phyloP scores from a whole-genome alignment of 371 early-diverging fungal species.

The Mortierella sp. region DNA sequence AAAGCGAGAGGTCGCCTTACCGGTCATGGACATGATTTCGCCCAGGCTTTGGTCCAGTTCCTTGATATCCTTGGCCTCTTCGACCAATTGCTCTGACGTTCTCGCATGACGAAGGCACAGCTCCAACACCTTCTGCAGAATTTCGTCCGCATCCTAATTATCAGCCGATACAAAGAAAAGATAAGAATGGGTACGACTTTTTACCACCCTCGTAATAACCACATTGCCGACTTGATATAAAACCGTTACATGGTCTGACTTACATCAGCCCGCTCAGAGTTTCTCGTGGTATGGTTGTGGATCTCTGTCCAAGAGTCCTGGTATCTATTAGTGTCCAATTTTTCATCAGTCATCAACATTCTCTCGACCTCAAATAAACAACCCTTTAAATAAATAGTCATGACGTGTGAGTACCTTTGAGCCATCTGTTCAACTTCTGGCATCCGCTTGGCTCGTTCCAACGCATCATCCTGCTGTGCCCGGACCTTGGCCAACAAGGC shows the following conservation, averaged over 20 bases:
- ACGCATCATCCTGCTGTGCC: constrained; percentile 28
- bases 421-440: constrained; percentile 41
- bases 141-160: constrained; percentile 45
- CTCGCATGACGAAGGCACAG: constrained; percentile 36
- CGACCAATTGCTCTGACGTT: constrained; percentile 17
- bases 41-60: constrained; percentile 30
- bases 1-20: constrained; percentile 8
- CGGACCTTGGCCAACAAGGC: constrained; percentile 33
- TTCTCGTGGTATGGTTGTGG: constrained; percentile 40
- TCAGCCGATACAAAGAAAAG: too few relatives aligned
- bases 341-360: not conserved
- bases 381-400: not conserved
- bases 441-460: constrained; percentile 34
- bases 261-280: constrained; percentile 51
- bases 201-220: too few relatives aligned
- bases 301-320: constrained; percentile 55
- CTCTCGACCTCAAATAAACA: not conserved
- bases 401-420: constrained; percentile 25
- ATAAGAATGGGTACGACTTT: too few relatives aligned
- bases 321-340: constrained; percentile 41
- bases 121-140: constrained; percentile 40
- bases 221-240: not conserved
- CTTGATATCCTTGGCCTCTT: constrained; percentile 31
- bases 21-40: constrained; percentile 33
- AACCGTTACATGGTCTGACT: not conserved